Conservation (phyloP, 2,329 filamentous ascomycete species). For the Lachnellula cervina region DNA sequence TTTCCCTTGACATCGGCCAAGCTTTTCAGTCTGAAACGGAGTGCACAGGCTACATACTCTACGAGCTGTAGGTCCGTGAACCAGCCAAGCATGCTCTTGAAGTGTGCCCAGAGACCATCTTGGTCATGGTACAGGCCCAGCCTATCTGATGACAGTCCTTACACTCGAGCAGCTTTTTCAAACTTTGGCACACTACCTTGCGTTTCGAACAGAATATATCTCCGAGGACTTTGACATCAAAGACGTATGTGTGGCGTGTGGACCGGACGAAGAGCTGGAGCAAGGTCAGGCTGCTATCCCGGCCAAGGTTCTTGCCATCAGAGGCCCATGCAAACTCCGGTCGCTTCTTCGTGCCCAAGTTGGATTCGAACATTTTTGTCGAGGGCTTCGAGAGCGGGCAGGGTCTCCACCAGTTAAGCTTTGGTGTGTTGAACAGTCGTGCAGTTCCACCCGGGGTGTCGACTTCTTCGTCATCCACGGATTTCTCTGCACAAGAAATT, state of each 20-base stretch:
- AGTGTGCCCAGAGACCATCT: constrained; percentile 46
- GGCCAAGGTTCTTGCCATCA: neutral
- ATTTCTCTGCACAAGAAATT: neutral
- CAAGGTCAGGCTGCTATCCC: neutral
- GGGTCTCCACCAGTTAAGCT: neutral
- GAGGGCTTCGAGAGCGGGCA: neutral
- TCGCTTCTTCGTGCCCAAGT: neutral
- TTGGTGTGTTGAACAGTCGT: neutral
- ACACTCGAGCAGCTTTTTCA: neutral
- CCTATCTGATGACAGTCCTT: neutral
- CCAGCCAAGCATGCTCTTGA: constrained; percentile 37
- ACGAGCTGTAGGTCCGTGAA: constrained; percentile 49
- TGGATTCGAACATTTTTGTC: neutral
- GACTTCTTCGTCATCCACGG: neutral
- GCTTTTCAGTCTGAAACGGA: neutral
- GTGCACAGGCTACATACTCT: neutral
- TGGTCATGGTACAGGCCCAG: constrained; percentile 51
- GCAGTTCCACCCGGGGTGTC: neutral
- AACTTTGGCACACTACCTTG: neutral
- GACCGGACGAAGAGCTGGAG: neutral
- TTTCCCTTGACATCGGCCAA: neutral
- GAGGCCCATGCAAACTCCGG: neutral
- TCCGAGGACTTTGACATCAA: neutral
- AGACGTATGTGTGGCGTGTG: neutral
- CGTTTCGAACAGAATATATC: neutral